Conservation (phyloP, 2,329 filamentous ascomycete species). For the Fusarium vanettenii region DNA sequence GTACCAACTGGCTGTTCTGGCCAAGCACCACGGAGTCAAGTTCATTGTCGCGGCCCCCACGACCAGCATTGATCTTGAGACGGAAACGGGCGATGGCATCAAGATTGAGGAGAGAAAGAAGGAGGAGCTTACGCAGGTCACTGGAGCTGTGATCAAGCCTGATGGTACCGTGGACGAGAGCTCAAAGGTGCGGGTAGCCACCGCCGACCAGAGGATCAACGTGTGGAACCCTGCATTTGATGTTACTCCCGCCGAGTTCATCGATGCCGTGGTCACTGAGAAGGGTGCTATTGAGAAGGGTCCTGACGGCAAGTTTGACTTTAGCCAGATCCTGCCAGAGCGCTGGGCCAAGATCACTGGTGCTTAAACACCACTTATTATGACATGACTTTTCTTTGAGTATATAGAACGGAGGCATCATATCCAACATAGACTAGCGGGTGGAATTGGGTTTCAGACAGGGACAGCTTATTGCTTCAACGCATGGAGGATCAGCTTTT, state of each 20-base stretch:
- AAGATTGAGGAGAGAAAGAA: conserved; percentile 88
- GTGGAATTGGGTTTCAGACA: conserved; percentile 12
- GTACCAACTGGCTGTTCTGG: conserved; percentile 91
- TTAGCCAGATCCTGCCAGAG: conserved; percentile 67
- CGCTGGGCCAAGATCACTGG: conserved; percentile 57
- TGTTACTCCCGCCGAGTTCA: conserved; percentile 87
- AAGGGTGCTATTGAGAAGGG: conserved; percentile 86
- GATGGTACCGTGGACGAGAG: conserved; percentile 73
- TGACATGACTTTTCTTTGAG: conserved; percentile 5
- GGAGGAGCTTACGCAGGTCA: conserved; percentile 86
- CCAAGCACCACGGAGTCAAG: conserved; percentile 87
- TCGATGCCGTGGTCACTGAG: conserved; percentile 96
- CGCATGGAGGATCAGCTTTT: conserved; percentile 73
- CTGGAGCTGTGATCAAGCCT: conserved; percentile 75
- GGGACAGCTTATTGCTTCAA: conserved; percentile 49
- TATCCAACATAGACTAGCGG: conserved; percentile 40
- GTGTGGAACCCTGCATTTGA: conserved; percentile 99
- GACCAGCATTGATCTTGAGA: conserved; percentile 91
- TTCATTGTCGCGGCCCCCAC: conserved; percentile 96
- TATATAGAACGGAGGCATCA: conserved; percentile 12
- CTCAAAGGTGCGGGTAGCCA: conserved; percentile 78
- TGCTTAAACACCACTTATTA: conserved; percentile 25
- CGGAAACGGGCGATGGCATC: conserved; percentile 81
- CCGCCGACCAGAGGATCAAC: conserved; percentile 79
- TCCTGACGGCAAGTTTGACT: conserved; percentile 75